phyloP scores from a whole-genome alignment of 2,329 filamentous ascomycete genomes.

The Aspergillus sp. region DNA sequence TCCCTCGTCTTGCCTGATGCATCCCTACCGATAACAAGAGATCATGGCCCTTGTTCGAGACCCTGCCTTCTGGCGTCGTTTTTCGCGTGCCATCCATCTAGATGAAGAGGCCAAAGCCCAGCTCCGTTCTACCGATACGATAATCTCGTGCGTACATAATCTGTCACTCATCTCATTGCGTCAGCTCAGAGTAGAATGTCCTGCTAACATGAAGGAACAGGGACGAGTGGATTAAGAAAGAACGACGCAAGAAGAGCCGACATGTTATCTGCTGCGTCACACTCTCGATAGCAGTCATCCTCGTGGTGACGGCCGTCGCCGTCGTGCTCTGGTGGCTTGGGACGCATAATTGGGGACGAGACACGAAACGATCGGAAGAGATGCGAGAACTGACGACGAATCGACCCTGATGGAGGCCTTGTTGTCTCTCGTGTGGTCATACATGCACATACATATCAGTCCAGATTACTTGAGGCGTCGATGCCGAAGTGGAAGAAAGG shows the following conservation, averaged over 20 bases:
- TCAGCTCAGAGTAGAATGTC: too few relatives aligned
- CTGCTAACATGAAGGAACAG: conserved; percentile 29
- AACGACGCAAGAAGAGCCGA: conserved; percentile 50
- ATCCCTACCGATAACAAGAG: conserved; percentile 3
- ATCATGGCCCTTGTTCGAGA: conserved; percentile 54
- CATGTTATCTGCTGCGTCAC: conserved; percentile 45
- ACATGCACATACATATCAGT: background rate
- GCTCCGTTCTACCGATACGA: background rate
- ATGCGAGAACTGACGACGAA: background rate
- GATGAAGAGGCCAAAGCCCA: conserved; percentile 48
- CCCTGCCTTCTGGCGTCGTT: conserved; percentile 61
- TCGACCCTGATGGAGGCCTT: too few relatives aligned
- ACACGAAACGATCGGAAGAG: background rate
- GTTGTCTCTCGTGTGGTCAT: background rate
- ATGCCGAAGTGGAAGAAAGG: background rate
- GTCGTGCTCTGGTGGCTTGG: conserved; percentile 46
- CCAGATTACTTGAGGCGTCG: too few relatives aligned
- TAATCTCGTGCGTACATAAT: background rate
- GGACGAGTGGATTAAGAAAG: conserved; percentile 53
- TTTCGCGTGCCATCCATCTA: conserved; percentile 57
- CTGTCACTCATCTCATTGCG: too few relatives aligned
- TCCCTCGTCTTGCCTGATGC: background rate
- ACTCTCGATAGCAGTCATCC: conserved; percentile 27
- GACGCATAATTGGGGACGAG: conserved; percentile 33
- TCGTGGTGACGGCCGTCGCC: conserved; percentile 46